These are phyloP conservation scores for Paxillus ammoniavirescens DNA, from an alignment of 768 basidiomycete genomes.

Conservation along the genomic window DNA sequence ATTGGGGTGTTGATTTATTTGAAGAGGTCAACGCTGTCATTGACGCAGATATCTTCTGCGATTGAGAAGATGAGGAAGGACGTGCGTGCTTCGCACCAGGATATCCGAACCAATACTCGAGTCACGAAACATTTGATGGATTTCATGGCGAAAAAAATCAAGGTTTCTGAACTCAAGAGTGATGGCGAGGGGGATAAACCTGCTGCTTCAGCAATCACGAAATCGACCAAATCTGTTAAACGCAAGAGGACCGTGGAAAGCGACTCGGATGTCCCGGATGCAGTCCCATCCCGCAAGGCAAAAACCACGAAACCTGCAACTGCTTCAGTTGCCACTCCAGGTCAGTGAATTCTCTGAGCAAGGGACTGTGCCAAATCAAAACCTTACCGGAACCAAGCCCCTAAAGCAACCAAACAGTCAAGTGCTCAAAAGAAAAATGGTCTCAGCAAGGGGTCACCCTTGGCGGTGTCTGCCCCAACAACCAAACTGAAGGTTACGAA, in stretches of 20 bases:
- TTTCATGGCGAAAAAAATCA: constrained; percentile 31
- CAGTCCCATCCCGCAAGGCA: constrained; percentile 12
- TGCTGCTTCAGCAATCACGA: constrained; percentile 16
- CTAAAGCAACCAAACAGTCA: constrained; percentile 9
- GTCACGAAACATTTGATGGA: constrained; percentile 34
- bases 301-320: constrained; percentile 10
- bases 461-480: background rate
- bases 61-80: constrained; percentile 39
- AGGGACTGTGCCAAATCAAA: background rate
- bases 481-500: background rate
- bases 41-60: constrained; percentile 43
- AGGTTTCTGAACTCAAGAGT: constrained; percentile 30
- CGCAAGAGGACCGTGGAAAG: constrained; percentile 23
- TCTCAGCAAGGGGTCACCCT: constrained; percentile 1
- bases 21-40: constrained; percentile 31
- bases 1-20: constrained; percentile 40
- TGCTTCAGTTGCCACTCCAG: background rate
- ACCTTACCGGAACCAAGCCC: constrained; percentile 12
- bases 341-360: constrained; percentile 10
- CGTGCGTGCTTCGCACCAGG: constrained; percentile 36
- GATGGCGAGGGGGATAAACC: constrained; percentile 33
- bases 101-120: constrained; percentile 40
- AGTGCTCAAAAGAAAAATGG: constrained; percentile 3
- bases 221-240: constrained; percentile 15
- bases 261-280: constrained; percentile 24